Evolutionary conservation across 1,139 yeast genomes (phyloP), one percentile per base, ranked within the genome.

Genomic region (Suhomyces atakaporum): DNA sequence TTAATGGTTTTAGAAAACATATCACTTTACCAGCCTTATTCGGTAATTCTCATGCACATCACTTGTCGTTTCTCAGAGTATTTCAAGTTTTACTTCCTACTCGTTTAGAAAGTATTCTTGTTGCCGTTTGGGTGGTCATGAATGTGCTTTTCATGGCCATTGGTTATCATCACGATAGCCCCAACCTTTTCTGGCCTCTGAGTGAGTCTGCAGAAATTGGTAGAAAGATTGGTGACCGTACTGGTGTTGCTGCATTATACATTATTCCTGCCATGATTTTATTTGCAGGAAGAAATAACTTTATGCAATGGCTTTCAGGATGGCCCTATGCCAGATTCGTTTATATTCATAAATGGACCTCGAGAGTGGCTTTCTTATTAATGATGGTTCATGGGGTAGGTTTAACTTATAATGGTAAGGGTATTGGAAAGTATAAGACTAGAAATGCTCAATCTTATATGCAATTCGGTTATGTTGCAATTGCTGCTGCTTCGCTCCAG

Each of bases 241-340:
- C 82, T 2, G 87, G 84, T 16, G 56, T 75, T 13, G 51, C 78
- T 40, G 64, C 74, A 4, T 52, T 71, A 33, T 68, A 69, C 37
- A 63, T 74, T 39, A 57, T 77, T 37, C 87, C 88, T 5, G 39
- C 74, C 6, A 51, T 77, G 29, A 62, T 79, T 14, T 56, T 81
- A 29, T 79, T 81, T 53, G 79, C 81, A 8, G 84, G 85, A 12
- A 67, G 87, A 62, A 84, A 84, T 56, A 84, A 84, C 54, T 60
- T 84, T 35, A 58, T 84, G 50, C 77, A 78, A 45, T 71, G 75
- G 68, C 33, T 79, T 27, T 79, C 88, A 3, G 85, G 88, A 28
- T 81, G 88, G 83, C 67, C 76, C 16, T 74, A 73, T 47, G 64
- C 80, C 2, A 71, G 85, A 29, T 82, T 83, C 53, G 64, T 80